Percentiles rank a stretch among this genome's conserved stretches.
These are phyloP conservation scores for Tetrapisispora phaffii DNA, from an alignment of 805 yeast genomes.

Conservation along the genomic window DNA sequence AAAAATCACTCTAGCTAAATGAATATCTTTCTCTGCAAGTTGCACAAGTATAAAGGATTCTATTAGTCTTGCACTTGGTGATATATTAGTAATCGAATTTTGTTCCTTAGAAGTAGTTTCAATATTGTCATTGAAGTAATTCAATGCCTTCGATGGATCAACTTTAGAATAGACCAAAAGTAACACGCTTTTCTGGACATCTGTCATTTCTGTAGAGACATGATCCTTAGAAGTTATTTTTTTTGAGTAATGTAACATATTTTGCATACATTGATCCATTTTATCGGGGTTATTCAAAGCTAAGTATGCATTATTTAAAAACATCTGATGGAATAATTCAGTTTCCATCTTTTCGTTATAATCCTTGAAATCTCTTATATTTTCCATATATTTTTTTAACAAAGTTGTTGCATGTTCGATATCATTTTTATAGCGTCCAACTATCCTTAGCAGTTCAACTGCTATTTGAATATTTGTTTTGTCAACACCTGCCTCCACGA, in stretches of 20 bases:
- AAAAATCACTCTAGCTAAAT: conserved; percentile 42
- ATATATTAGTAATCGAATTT: conserved; percentile 19
- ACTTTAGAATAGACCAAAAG: conserved; percentile 36
- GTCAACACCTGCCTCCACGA: conserved; percentile 30
- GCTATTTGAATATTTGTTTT: conserved; percentile 20
- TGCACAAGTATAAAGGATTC: conserved; percentile 39
- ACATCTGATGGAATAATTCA: background rate
- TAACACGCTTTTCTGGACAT: conserved; percentile 14
- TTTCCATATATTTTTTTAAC: conserved; percentile 33
- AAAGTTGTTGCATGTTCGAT: conserved; percentile 28
- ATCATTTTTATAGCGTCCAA: conserved; percentile 15
- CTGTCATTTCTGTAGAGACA: background rate
- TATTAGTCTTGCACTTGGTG: conserved; percentile 37
- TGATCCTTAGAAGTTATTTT: background rate
- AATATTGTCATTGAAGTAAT: conserved; percentile 39
- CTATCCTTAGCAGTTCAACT: conserved; percentile 11
- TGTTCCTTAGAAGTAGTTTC: conserved; percentile 29
- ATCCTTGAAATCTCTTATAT: conserved; percentile 33
- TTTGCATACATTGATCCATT: conserved; percentile 31
- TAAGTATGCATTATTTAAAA: conserved; percentile 31
- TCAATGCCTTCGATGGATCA: conserved; percentile 33
- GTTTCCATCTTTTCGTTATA: background rate
- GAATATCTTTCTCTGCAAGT: conserved; percentile 40
- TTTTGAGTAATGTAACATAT: conserved; percentile 15
- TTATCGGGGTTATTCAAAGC: conserved; percentile 29